phyloP scores from a whole-genome alignment of 768 basidiomycete genomes.

The Kwoniella sp. region DNA sequence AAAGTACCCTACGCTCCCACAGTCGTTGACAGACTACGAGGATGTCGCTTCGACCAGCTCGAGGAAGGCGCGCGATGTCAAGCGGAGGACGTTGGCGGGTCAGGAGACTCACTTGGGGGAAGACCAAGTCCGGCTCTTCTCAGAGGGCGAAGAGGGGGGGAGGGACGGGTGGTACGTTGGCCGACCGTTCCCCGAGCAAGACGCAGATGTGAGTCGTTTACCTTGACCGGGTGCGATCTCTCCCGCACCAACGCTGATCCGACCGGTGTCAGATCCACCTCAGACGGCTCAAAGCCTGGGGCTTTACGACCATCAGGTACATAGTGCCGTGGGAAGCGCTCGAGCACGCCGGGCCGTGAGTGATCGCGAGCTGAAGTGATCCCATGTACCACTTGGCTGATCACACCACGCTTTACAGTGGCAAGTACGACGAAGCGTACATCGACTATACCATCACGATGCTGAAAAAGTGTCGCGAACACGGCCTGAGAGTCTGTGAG shows the following conservation, averaged over 20 bases:
- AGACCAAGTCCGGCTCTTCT: slow-evolving; percentile 74
- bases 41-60: background rate
- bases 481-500: slow-evolving; percentile 67
- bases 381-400: background rate
- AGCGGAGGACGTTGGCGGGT: slow-evolving; percentile 20
- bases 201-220: slow-evolving; percentile 52
- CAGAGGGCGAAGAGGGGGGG: slow-evolving; percentile 59
- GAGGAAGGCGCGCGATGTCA: slow-evolving; percentile 19
- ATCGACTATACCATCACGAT: slow-evolving; percentile 87
- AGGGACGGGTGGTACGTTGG: slow-evolving; percentile 70
- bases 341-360: slow-evolving; percentile 93
- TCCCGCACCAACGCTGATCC: background rate
- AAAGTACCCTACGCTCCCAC: slow-evolving; percentile 62
- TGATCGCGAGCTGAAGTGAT: slow-evolving; percentile 28
- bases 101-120: slow-evolving; percentile 65
- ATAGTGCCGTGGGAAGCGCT: slow-evolving; percentile 92
- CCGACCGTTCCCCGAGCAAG: slow-evolving; percentile 75
- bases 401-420: slow-evolving; percentile 54
- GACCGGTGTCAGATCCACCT: slow-evolving; percentile 63
- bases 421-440: slow-evolving; percentile 81
- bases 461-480: slow-evolving; percentile 82
- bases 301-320: slow-evolving; percentile 78
- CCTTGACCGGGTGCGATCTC: too few relatives aligned
- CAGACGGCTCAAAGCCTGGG: slow-evolving; percentile 81
- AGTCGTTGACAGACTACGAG: background rate